Percentiles rank a stretch among this genome's conserved stretches.
Conservation (phyloP, 345 rosid genomes). For the Syzygium aqueum region DNA sequence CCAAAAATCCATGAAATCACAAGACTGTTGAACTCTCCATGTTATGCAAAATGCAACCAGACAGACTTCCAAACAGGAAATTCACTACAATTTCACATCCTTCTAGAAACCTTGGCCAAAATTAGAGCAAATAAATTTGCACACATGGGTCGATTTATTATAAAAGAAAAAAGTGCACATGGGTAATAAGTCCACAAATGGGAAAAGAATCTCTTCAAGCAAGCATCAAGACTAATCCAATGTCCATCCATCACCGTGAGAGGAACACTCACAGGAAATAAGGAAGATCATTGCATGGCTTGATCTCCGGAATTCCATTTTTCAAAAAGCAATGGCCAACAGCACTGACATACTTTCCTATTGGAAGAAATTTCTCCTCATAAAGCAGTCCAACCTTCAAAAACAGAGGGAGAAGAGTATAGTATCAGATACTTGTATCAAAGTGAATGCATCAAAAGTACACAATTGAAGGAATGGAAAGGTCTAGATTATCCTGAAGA, state of each 20-base stretch:
- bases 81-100: too few relatives aligned
- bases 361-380: constrained; percentile 85
- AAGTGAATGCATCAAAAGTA: not conserved
- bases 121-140: too few relatives aligned
- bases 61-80: too few relatives aligned
- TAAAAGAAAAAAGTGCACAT: too few relatives aligned
- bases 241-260: not conserved
- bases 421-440: not conserved
- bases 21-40: too few relatives aligned
- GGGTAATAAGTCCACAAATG: too few relatives aligned
- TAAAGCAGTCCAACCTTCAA: constrained; percentile 75
- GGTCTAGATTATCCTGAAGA: not conserved
- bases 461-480: not conserved
- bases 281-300: constrained; percentile 48
- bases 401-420: not conserved
- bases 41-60: too few relatives aligned
- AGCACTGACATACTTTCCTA: constrained; percentile 54
- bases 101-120: too few relatives aligned
- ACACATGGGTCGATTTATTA: too few relatives aligned
- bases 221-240: not conserved
- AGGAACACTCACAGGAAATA: constrained; percentile 6
- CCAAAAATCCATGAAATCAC: too few relatives aligned
- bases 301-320: constrained; percentile 59
- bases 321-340: constrained; percentile 48
- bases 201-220: too few relatives aligned